These are phyloP conservation scores for Globisporangium yorkense DNA, from an alignment of 352 stramenopile genomes.

Conservation along the genomic window DNA sequence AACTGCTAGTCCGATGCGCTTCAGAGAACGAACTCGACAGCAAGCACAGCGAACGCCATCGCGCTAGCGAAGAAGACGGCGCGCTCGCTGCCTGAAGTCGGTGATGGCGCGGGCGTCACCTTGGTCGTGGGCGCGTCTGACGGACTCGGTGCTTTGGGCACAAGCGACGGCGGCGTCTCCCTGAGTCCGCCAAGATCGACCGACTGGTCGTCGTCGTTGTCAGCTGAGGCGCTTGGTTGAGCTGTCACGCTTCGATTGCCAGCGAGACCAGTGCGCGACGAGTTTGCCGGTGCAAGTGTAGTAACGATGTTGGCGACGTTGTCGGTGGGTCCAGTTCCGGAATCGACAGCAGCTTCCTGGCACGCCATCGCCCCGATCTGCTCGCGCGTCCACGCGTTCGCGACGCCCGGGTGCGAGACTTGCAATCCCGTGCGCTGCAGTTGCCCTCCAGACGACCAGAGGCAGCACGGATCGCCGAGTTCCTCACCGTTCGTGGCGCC, in stretches of 20 bases:
- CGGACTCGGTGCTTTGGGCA: not conserved
- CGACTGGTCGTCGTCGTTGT: conserved; percentile 2
- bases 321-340: not conserved
- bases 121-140: not conserved
- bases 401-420: conserved; percentile 24
- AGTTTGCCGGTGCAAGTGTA: not conserved
- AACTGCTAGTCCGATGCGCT: not conserved
- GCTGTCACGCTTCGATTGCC: not conserved
- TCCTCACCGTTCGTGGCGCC: conserved; percentile 87
- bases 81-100: not conserved
- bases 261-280: not conserved
- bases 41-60: not conserved
- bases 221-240: not conserved
- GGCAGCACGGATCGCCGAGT: conserved; percentile 83
- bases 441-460: conserved; percentile 27
- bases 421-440: not conserved
- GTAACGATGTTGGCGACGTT: not conserved
- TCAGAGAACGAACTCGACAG: not conserved
- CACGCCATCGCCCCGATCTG: conserved; percentile 20
- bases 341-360: conserved; percentile 5
- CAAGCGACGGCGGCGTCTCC: conserved; percentile 8
- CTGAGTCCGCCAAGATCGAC: conserved; percentile 2
- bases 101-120: not conserved
- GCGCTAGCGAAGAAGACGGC: not conserved
- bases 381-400: conserved; percentile 17